These are phyloP conservation scores for Amborella trichopoda DNA, from an alignment of 164 flowering plant genomes.

Conservation along the genomic window DNA sequence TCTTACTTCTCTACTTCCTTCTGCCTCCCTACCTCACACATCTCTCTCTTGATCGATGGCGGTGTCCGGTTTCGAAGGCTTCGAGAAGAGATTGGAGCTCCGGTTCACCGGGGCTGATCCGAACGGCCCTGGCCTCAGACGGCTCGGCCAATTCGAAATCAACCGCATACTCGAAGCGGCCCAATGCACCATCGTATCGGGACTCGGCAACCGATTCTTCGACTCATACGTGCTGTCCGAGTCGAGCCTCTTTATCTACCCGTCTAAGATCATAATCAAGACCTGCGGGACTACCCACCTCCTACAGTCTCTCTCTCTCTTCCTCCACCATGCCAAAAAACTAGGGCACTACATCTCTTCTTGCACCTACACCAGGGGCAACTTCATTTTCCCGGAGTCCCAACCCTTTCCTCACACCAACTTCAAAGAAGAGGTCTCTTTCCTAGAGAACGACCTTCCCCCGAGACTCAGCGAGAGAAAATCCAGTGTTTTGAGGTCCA, in stretches of 20 bases:
- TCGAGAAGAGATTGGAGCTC: conserved; percentile 81
- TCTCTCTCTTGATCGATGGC: conserved; percentile 32
- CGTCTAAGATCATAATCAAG: conserved; percentile 76
- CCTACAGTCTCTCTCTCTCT: conserved; percentile 62
- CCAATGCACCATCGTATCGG: conserved; percentile 87
- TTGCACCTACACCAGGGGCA: conserved; percentile 79
- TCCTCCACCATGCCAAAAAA: conserved; percentile 32
- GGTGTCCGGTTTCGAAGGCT: conserved; percentile 74
- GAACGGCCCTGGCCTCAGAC: conserved; percentile 37
- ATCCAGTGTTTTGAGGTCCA: conserved; percentile 57
- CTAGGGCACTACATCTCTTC: conserved; percentile 32
- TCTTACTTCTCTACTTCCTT: too few relatives aligned
- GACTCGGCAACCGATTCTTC: conserved; percentile 50
- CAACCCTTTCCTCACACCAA: conserved; percentile 80
- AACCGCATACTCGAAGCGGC: conserved; percentile 51
- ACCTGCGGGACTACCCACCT: conserved; percentile 96
- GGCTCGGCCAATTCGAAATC: conserved; percentile 28
- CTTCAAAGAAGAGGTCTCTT: conserved; percentile 62
- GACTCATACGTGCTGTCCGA: conserved; percentile 92
- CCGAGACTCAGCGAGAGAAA: conserved; percentile 30
- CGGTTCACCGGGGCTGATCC: conserved; percentile 66
- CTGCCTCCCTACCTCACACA: too few relatives aligned
- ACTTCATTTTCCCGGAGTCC: conserved; percentile 67
- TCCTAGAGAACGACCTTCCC: conserved; percentile 44
- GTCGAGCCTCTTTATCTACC: conserved; percentile 83